A percentile compares a stretch with the other conserved stretches of the same genome.
Conservation (phyloP, 257 asterid species). For the Solanum dulcamara region DNA sequence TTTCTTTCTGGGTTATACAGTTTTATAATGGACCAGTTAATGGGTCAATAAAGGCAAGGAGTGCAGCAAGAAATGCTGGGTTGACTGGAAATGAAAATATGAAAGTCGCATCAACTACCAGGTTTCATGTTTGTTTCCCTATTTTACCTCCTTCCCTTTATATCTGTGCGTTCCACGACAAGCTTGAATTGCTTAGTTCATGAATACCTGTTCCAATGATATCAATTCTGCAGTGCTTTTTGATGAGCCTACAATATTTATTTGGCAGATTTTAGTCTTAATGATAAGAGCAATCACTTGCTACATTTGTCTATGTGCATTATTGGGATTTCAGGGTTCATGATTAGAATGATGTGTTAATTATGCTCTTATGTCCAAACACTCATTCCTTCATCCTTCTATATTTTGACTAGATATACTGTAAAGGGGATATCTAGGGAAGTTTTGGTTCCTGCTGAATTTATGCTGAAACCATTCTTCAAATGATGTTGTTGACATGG, state of each 20-base stretch:
- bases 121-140: conserved; percentile 33
- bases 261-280: neutral
- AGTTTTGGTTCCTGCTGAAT: neutral
- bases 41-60: conserved; percentile 22
- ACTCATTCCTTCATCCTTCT: neutral
- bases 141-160: neutral
- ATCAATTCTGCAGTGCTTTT: neutral
- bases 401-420: neutral
- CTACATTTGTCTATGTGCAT: neutral
- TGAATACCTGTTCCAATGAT: neutral
- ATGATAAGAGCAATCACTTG: neutral
- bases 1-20: conserved; percentile 20
- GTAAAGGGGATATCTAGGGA: neutral
- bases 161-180: neutral
- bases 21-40: conserved; percentile 41
- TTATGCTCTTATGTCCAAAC: neutral
- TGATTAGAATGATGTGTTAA: neutral
- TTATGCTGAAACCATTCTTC: neutral
- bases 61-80: conserved; percentile 9
- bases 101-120: conserved; percentile 21
- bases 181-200: neutral
- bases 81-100: conserved; percentile 12
- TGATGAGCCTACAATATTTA: neutral
- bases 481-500: neutral
- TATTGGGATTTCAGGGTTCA: neutral